phyloP scores from a whole-genome alignment of 768 basidiomycete genomes.

The Mrakia gelida region DNA sequence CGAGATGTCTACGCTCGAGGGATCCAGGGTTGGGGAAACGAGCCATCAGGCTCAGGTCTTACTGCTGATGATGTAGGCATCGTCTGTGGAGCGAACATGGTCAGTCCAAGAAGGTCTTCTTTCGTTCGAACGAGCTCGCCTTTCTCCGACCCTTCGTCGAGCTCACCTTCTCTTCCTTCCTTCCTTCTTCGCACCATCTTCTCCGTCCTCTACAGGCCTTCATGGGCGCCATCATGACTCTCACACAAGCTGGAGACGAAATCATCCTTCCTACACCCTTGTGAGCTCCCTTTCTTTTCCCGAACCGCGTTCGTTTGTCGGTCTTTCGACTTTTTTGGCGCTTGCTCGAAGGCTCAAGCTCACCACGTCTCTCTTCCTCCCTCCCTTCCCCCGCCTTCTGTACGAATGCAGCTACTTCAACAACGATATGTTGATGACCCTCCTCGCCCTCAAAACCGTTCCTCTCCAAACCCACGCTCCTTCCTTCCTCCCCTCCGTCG shows the following conservation, averaged over 20 bases:
- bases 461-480: constrained; percentile 51
- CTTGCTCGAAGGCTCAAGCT: not conserved
- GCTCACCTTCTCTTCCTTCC: constrained; percentile 60
- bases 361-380: constrained; percentile 22
- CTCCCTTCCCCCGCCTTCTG: constrained; percentile 2
- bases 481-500: constrained; percentile 58
- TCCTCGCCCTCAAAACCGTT: constrained; percentile 60
- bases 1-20: constrained; percentile 53
- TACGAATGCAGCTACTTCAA: constrained; percentile 48
- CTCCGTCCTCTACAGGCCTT: constrained; percentile 35
- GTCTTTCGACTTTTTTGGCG: constrained; percentile 13
- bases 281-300: not conserved
- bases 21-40: not conserved
- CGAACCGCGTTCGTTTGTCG: too few relatives aligned
- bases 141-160: constrained; percentile 67
- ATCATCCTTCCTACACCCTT: constrained; percentile 38
- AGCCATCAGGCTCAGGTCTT: constrained; percentile 48
- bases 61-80: constrained; percentile 49
- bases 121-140: constrained; percentile 45
- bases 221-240: constrained; percentile 36
- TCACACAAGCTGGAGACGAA: constrained; percentile 35
- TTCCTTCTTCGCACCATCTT: constrained; percentile 67
- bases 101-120: not conserved
- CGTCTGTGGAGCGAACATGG: constrained; percentile 31
- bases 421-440: constrained; percentile 57